These are phyloP conservation scores for Hypoxylon sp. DNA, from an alignment of 2,329 filamentous ascomycete species.

Conservation along the genomic window DNA sequence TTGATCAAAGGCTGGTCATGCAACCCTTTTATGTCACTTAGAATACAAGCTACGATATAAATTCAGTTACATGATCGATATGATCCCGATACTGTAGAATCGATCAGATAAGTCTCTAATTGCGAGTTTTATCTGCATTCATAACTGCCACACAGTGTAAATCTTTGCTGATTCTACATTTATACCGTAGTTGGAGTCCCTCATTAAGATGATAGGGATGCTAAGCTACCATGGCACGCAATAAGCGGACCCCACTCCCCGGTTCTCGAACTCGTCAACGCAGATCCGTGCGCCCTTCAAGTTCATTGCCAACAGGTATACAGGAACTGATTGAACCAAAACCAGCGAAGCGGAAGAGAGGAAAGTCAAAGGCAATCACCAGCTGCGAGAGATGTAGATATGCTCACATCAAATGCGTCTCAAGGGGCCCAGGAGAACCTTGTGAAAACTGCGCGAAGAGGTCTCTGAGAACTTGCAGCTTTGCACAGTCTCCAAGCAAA, in stretches of 20 bases:
- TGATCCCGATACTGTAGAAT: background rate
- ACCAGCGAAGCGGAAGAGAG: conserved; percentile 25
- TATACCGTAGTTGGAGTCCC: background rate
- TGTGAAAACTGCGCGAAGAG: conserved; percentile 41
- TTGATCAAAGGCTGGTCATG: background rate
- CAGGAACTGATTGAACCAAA: background rate
- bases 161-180: background rate
- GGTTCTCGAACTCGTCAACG: conserved; percentile 5
- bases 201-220: background rate
- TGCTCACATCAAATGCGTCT: conserved; percentile 39
- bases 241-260: conserved; percentile 31
- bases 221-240: conserved; percentile 12
- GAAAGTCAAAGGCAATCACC: conserved; percentile 37
- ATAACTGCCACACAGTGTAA: background rate
- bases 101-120: background rate
- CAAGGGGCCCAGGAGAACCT: conserved; percentile 23
- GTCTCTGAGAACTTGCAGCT: conserved; percentile 34
- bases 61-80: background rate
- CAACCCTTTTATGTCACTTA: background rate
- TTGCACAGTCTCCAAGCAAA: background rate
- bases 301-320: background rate
- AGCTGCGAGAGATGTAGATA: conserved; percentile 41
- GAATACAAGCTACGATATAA: background rate
- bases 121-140: background rate
- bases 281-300: background rate